These are phyloP conservation scores for Crithidia acanthocephali DNA, from an alignment of 208 protist species.

Conservation along the genomic window DNA sequence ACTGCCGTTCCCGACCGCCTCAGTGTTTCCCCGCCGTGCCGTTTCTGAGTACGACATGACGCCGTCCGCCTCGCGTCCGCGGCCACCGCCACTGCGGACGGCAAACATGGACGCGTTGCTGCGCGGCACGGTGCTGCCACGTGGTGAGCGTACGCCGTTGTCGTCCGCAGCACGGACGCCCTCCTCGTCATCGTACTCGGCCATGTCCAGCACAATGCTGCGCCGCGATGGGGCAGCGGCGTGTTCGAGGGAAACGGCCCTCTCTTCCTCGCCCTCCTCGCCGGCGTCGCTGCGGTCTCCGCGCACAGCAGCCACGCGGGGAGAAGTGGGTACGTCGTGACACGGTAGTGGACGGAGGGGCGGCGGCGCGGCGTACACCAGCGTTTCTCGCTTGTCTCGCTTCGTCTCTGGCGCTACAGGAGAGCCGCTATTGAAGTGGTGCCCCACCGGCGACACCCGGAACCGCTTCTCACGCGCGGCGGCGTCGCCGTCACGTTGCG, in stretches of 20 bases:
- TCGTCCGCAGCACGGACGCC: neutral
- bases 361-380: conserved; percentile 6
- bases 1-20: conserved; percentile 22
- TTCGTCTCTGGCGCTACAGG: conserved; percentile 28
- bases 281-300: no score
- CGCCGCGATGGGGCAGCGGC: conserved; percentile 11
- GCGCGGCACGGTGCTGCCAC: neutral
- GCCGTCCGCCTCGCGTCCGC: neutral
- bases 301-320: no score
- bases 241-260: neutral
- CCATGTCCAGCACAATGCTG: conserved; percentile 26
- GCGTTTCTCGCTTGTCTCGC: conserved; percentile 21
- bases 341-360: neutral
- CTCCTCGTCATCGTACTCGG: conserved; percentile 12
- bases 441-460: conserved; percentile 1
- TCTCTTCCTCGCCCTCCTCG: neutral
- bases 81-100: neutral
- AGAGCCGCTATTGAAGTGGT: conserved; percentile 11
- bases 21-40: neutral
- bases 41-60: neutral
- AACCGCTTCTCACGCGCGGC: conserved; percentile 18
- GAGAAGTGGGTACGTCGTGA: no score
- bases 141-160: conserved; percentile 1
- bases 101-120: neutral
- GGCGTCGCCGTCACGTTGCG: neutral